Evolutionary conservation across 1,284 basidiomycete species (phyloP), one percentile per base, ranked within the genome.

Genomic region (Leccinum fuscescens): DNA sequence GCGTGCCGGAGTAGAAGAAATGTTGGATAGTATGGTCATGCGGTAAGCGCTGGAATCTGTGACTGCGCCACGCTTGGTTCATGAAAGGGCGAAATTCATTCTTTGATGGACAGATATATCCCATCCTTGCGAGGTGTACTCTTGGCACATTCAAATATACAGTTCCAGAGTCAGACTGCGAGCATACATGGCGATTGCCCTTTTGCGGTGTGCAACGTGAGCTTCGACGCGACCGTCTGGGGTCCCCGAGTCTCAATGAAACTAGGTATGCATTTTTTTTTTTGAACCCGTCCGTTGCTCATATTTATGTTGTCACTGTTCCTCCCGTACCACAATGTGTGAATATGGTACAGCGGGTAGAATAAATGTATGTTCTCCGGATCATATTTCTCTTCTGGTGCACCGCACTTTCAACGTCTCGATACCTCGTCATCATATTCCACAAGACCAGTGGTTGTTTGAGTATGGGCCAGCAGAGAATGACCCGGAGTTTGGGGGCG

Each of bases 351-450:
- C 63, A 96, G 94, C 84, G 59, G 96, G 95, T 6, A 90, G 86
- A 62, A 86, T 98, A 62, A 96, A 88, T 63, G 81, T 98, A 22
- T 95, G 87, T 61, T 97, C 95, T 1, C 95, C 96, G 0, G 95
- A 96, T 62, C 96, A 98, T 70, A 83, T 99, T 58, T 94, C 95
- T 0, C 80, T 99, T 11, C 89, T 99, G 56, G 82, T 98, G 4
- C 93, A 97, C 69, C 89, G 90, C 58, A 96, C 94, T 6, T 99
- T 99, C 82, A 99, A 99, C 75, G 93, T 94, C 14, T 96, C 94
- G 7, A 98, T 99, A 74, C 94, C 95, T 1, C 86, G 93, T 58
- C 86, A 93, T 69, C 96, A 99, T 74, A 93, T 99, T 69, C 93
- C 88, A 3, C 80, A 76, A 22, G 88, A 91, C 53, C 76, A 85